These are phyloP conservation scores for Isabelozyma rhagii DNA, from an alignment of 805 yeast genomes.

Conservation along the genomic window DNA sequence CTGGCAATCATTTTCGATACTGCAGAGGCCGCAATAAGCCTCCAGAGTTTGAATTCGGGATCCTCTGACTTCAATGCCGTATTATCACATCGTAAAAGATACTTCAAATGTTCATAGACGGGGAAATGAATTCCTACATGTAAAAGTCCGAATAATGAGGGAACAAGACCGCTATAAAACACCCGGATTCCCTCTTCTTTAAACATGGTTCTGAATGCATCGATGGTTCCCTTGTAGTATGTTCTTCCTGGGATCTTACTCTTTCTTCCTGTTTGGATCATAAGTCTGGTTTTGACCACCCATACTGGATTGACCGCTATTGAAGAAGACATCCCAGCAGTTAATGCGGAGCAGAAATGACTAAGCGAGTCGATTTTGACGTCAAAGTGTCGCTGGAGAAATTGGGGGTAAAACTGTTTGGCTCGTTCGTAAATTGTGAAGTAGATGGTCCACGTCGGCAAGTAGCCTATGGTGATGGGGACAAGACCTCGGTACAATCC, in stretches of 20 bases:
- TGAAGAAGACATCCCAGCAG: slow-evolving; percentile 87
- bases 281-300: slow-evolving; percentile 94
- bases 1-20: slow-evolving; percentile 86
- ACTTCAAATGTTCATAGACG: slow-evolving; percentile 78
- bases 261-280: slow-evolving; percentile 67
- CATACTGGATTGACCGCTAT: slow-evolving; percentile 90
- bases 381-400: slow-evolving; percentile 26
- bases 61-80: background rate
- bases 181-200: slow-evolving; percentile 73
- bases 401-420: slow-evolving; percentile 50
- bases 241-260: slow-evolving; percentile 11
- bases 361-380: slow-evolving; percentile 22
- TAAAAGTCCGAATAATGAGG: slow-evolving; percentile 83
- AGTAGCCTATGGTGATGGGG: slow-evolving; percentile 90
- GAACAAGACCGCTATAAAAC: slow-evolving; percentile 85
- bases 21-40: slow-evolving; percentile 60
- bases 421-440: slow-evolving; percentile 85
- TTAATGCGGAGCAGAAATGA: slow-evolving; percentile 64
- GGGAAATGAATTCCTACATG: slow-evolving; percentile 98
- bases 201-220: slow-evolving; percentile 81
- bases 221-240: slow-evolving; percentile 72
- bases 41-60: slow-evolving; percentile 17
- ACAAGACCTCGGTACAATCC: slow-evolving; percentile 89
- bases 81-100: slow-evolving; percentile 32
- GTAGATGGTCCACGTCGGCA: slow-evolving; percentile 97